Evolutionary conservation across 2,329 filamentous ascomycete species (phyloP), one percentile per base, ranked within the genome.

Genomic region (Microdochium bolleyi): DNA sequence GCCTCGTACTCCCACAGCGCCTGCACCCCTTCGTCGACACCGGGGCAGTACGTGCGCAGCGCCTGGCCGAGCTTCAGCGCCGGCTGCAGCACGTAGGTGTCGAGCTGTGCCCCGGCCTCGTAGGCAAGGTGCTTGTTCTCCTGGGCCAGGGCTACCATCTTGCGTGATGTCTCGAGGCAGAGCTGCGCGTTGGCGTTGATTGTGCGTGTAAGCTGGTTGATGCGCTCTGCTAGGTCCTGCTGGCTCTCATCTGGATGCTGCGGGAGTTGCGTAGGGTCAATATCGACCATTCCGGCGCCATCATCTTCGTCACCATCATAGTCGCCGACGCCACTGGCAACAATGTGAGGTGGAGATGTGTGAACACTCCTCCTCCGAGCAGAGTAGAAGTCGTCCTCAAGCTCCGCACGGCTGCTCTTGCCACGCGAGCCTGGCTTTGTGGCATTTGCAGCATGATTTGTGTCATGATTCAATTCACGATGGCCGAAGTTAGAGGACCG

Each of bases 41-140:
- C 53, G 9, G 55, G 55, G 24, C 51, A 55, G 32, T 56, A 59
- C 13, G 54, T 44, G 32, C 48, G 50, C 50, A 57, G 37, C 25
- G 46, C 37, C 24, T 32, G 49, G 13, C 51, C 49, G 22, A 55
- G 27, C 24, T 41, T 52, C 24, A 55, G 49, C 19, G 49, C 49
- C 19, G 57, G 57, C 24, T 55, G 52, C 30, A 57, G 27, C 24
- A 59, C 53, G 37, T 57, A 59, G 21, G 51, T 46, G 24, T 55
- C 51, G 49, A 58, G 50, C 22, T 48, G 51, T 13, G 49, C 48
- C 8, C 49, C 50, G 4, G 56, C 51, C 21, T 32, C 50, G n/a
- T 49, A 49, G 13, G 53, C 32, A 10, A 56, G 52, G 48, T 57
- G 56, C 38, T 51, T 53, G 50, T 59, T 55, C 51, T 59, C 54